Evolutionary conservation across 106 monocot genomes (phyloP), one percentile per base, ranked within the genome.

Genomic region (Dendrobium nobile): DNA sequence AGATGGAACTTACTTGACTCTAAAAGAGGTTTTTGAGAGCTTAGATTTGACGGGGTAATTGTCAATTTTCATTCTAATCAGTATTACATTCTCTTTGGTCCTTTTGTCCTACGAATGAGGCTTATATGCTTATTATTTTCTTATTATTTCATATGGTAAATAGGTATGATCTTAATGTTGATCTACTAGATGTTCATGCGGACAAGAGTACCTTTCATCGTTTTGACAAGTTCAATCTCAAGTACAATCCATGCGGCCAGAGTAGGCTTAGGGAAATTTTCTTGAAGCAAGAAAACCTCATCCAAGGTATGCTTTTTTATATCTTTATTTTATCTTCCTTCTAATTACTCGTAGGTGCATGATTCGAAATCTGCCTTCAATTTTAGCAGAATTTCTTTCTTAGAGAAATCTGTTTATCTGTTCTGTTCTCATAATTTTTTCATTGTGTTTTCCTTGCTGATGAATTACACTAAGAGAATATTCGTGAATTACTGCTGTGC

Each of bases 161-260:
- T 84, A 99, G 98, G 85, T 95, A 99, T 86, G 98, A 99, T 65
- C 86, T 99, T 7, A 99, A 95, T 87, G 98, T 99, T 72, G 98
- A 99, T 84, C 81, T 99, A 43, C 80, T 99, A 81, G 98, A 99
- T 90, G 98, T 99, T 28, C 98, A 99, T 86, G 98, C 98, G 61
- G 98, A 99, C 86, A 99, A 99, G 88, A 99, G 98, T 78, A 99
- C 98, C 41, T 99, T 99, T 83, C 98, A 99, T 86, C 95, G 98
- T 41, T 99, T 99, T 88, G 98, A 99, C 81, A 99, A 95, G 75
- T 99, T 99, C 80, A 99, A 99, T 83, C 85, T 99, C 26, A 99
- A 99, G 85, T 99, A 99, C 67, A 99, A 99, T 84, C 98, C 98
- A 15, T 99, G 98, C 82, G 95, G 98, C 13, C 98, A 99, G 56